phyloP scores from a whole-genome alignment of 805 yeast species.

The Grigorovia yakushimaensis region DNA sequence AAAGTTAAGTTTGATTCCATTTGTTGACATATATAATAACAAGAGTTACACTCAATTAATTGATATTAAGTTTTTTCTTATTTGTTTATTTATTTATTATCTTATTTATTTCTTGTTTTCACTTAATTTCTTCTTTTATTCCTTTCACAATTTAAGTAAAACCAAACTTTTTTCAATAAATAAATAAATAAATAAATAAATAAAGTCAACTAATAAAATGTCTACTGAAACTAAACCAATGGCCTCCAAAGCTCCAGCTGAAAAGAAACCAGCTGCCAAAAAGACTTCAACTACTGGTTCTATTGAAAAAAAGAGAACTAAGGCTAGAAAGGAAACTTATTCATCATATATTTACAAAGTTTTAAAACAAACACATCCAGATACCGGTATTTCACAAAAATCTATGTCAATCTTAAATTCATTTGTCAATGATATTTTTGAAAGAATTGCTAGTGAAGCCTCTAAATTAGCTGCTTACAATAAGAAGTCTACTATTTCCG shows the following conservation, averaged over 20 bases:
- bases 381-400: conserved; percentile 97
- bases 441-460: conserved; percentile 96
- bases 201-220: conserved; percentile 32
- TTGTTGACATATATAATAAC: background rate
- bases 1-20: background rate
- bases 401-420: conserved; percentile 99
- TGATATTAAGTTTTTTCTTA: background rate
- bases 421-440: conserved; percentile 94
- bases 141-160: too few species aligned
- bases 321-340: conserved; percentile 96
- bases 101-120: background rate
- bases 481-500: conserved; percentile 95
- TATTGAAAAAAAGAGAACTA: conserved; percentile 83
- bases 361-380: conserved; percentile 97
- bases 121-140: too few species aligned
- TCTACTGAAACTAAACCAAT: conserved; percentile 51
- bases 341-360: conserved; percentile 98
- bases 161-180: background rate
- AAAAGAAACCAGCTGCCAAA: conserved; percentile 62
- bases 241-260: conserved; percentile 24
- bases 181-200: background rate
- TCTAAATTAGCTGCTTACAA: conserved; percentile 97
- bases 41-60: background rate
- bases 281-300: conserved; percentile 75
- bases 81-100: background rate